Evolutionary conservation across 2,329 filamentous ascomycete species (phyloP).

Genomic region (Remersonia thermophila): DNA sequence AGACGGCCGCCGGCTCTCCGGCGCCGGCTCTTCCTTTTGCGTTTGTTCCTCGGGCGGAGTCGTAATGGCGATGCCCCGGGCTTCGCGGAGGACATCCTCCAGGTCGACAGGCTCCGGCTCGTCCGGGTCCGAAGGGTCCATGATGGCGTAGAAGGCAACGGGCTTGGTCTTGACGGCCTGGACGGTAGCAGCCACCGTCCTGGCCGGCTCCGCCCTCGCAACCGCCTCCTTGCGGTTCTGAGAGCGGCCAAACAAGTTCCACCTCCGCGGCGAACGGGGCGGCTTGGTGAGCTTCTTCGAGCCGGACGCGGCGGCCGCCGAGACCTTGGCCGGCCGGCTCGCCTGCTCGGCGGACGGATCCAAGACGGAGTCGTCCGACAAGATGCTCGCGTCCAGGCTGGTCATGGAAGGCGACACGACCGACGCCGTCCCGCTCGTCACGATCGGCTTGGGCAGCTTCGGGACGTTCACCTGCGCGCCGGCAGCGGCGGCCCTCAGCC

Average conservation of each 20-base stretch:
- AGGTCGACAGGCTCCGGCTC: constrained; percentile 27
- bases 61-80: constrained; percentile 24
- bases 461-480: constrained; percentile 20
- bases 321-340: constrained; percentile 16
- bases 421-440: constrained; percentile 25
- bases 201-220: constrained; percentile 28
- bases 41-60: constrained; percentile 5
- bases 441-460: constrained; percentile 41
- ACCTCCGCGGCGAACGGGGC: constrained; percentile 44
- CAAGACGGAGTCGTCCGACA: constrained; percentile 43
- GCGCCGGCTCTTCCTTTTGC: constrained; percentile 1
- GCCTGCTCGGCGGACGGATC: constrained; percentile 28
- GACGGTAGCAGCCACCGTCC: constrained; percentile 35
- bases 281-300: constrained; percentile 46
- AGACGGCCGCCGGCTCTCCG: constrained; percentile 9
- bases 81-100: constrained; percentile 39
- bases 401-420: constrained; percentile 37
- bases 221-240: constrained; percentile 28
- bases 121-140: constrained; percentile 46
- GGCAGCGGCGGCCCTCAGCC: constrained; percentile 33
- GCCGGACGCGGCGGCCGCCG: constrained; percentile 17
- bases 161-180: constrained; percentile 37
- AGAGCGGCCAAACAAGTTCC: constrained; percentile 51
- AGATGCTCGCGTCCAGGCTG: constrained; percentile 43
- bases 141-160: constrained; percentile 48